phyloP scores from a whole-genome alignment of 768 basidiomycete species.

The Leucocoprinus leucothites region DNA sequence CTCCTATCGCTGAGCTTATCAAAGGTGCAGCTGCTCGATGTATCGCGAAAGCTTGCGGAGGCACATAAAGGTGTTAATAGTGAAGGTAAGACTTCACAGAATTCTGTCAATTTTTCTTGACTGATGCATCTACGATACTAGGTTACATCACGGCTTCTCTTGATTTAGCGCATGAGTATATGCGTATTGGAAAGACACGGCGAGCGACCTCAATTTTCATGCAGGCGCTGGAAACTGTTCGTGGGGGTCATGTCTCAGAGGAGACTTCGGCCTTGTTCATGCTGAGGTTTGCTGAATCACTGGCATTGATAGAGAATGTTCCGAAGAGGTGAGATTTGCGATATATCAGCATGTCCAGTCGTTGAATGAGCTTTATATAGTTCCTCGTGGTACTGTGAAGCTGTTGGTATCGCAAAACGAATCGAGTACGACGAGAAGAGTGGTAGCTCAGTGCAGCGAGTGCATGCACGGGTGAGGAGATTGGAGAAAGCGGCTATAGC shows the following conservation, averaged over 20 bases:
- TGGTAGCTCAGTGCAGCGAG: constrained; percentile 50
- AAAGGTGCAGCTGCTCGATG: constrained; percentile 65
- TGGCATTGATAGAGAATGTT: constrained; percentile 58
- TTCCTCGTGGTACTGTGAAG: constrained; percentile 57
- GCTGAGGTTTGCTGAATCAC: constrained; percentile 63
- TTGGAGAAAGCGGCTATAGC: constrained; percentile 76
- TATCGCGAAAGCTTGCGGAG: constrained; percentile 60
- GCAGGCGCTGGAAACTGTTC: constrained; percentile 46
- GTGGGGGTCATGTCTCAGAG: constrained; percentile 42
- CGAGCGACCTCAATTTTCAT: constrained; percentile 66
- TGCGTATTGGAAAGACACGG: constrained; percentile 69
- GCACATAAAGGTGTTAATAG: constrained; percentile 34
- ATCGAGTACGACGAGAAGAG: constrained; percentile 43
- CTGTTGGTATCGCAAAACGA: constrained; percentile 41
- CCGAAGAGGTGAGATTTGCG: constrained; percentile 46
- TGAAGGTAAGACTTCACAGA: constrained; percentile 39
- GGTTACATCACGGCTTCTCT: constrained; percentile 63
- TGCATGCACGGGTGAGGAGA: constrained; percentile 52
- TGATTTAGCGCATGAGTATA: constrained; percentile 77
- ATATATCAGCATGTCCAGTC: background rate
- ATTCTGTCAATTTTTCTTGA: background rate
- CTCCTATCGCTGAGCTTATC: constrained; percentile 63
- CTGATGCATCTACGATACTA: constrained; percentile 22
- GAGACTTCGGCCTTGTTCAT: constrained; percentile 53
- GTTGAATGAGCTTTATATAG: constrained; percentile 25